Evolutionary conservation across 139 green algal genomes (phyloP).

Genomic region (Chlamydomonas sphaeroides): DNA sequence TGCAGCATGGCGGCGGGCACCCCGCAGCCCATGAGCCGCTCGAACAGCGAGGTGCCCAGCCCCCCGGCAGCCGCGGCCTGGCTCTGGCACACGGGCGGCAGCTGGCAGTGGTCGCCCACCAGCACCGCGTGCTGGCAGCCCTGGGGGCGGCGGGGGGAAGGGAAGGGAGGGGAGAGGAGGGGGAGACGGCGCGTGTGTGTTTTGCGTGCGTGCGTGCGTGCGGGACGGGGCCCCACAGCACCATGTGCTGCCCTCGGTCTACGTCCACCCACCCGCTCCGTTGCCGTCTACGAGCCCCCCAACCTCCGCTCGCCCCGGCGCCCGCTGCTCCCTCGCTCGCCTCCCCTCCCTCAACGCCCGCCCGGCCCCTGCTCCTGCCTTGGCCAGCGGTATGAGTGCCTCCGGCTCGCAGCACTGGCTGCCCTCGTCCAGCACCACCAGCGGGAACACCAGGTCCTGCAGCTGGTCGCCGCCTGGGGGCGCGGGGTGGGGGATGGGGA

Average conservation of each 20-base stretch:
- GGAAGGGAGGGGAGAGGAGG: too few species aligned
- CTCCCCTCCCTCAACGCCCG: neutral
- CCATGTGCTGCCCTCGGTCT: too few species aligned
- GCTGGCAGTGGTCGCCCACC: conserved; percentile 87
- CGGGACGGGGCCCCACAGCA: too few species aligned
- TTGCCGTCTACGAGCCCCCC: too few species aligned
- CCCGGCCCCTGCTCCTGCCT: neutral
- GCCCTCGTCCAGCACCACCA: conserved; percentile 55
- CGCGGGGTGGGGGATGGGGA: too few species aligned
- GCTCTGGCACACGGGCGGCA: conserved; percentile 79
- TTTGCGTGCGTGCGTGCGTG: too few species aligned
- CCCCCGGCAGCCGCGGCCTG: conserved; percentile 35
- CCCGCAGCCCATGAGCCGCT: conserved; percentile 63
- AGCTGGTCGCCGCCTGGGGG: conserved; percentile 40
- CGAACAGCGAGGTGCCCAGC: conserved; percentile 79
- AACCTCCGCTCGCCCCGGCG: too few species aligned
- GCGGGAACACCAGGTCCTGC: conserved; percentile 30
- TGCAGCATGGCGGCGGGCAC: conserved; percentile 64
- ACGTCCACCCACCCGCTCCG: too few species aligned
- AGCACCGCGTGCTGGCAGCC: conserved; percentile 62
- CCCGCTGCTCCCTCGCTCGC: neutral
- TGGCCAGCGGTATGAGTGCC: conserved; percentile 46
- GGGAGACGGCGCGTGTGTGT: neutral
- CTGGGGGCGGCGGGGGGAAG: neutral
- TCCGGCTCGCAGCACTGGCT: conserved; percentile 51